Evolutionary conservation across 768 basidiomycete genomes (phyloP), one percentile per base, ranked within the genome.

Genomic region (Daedaleopsis sinensis): DNA sequence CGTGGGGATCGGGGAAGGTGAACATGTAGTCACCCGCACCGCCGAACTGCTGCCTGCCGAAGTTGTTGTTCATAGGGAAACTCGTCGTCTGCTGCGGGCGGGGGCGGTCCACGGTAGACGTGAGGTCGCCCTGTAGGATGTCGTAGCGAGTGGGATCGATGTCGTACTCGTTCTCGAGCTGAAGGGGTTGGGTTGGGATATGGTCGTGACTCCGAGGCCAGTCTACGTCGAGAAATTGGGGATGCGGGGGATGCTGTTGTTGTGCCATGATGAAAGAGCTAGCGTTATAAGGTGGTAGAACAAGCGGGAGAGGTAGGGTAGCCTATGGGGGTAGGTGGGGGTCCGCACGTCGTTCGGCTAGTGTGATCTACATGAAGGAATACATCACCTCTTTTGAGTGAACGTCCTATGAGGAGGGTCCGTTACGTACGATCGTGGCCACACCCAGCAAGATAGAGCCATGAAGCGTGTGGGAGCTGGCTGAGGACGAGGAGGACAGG

Each of bases 161-260:
- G 55, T 67, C 66, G 63, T 64, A 67, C 59, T 67, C 66, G 50
- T 58, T 59, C 56, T 67, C 66, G 38, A 67, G 66, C 58, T 64
- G 61, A 11, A 65, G 55, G 3, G 63, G 35, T 12, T 62, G 66
- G 4, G 55, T 16, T 9, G 55, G 59, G 18, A 42, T 16, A 12
- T n/a, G 43, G 23, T 57, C 58, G 51, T 64, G 62, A 18, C 13
- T 27, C 23, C 19, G 50, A 0, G 62, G 62, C 62, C 62, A 64
- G 55, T 64, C 62, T 6, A 64, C 54, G 46, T 59, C 58, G 23
- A 64, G 55, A 32, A 59, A 64, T 36, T 64, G 62, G 36, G 62
- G 62, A n/a, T 64, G 62, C 18, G 58, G 62, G 13, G 62, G 62
- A 24, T 49, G 47, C 24, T 21, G 47, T n/a, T 63, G 62, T 54